These are phyloP conservation scores for Agarophyton chilense DNA, from an alignment of 23 red algal genomes.

Conservation along the genomic window DNA sequence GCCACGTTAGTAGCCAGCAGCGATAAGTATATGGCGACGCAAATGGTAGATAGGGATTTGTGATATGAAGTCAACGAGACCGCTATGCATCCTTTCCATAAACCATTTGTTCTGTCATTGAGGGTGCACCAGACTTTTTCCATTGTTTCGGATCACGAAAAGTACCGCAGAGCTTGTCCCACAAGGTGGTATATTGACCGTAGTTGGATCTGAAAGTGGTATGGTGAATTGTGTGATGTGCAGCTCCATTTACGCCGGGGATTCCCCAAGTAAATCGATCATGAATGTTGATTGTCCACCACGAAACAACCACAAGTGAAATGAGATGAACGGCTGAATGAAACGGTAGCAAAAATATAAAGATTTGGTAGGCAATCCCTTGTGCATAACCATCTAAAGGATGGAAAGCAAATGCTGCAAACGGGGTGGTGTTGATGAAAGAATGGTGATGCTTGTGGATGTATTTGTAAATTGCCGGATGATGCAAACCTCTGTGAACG, in stretches of 20 bases:
- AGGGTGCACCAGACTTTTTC: constrained; percentile 50
- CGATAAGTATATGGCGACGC: not conserved
- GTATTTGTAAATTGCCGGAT: constrained; percentile 84
- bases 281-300: constrained; percentile 99
- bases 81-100: constrained; percentile 71
- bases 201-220: constrained; percentile 96
- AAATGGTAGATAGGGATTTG: not conserved
- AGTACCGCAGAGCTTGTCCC: constrained; percentile 92
- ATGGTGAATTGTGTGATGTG: constrained; percentile 97
- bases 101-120: constrained; percentile 43
- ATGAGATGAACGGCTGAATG: constrained; percentile 85
- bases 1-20: not conserved
- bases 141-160: constrained; percentile 78
- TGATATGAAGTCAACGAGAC: not conserved
- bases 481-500: constrained; percentile 94
- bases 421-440: constrained; percentile 98
- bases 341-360: constrained; percentile 91
- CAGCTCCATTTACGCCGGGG: constrained; percentile 96
- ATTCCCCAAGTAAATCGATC: constrained; percentile 82
- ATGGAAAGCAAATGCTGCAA: constrained; percentile 98
- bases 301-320: constrained; percentile 76
- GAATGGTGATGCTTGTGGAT: constrained; percentile 98
- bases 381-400: constrained; percentile 94
- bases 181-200: constrained; percentile 98
- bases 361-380: constrained; percentile 94